Conservation (phyloP, 169 alveolate species). For the Plasmodium inui region DNA sequence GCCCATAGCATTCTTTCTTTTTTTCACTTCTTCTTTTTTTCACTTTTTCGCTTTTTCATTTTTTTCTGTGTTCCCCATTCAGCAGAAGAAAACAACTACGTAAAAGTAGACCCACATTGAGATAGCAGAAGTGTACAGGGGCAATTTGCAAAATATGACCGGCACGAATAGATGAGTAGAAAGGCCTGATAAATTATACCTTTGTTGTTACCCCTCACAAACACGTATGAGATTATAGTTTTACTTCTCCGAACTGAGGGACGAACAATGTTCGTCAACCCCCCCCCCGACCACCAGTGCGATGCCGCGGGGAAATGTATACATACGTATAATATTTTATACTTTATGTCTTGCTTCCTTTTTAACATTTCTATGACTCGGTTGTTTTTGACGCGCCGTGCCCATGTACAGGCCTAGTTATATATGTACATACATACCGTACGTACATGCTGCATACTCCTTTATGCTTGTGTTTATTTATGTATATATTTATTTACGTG, state of each 20-base stretch:
- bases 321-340: neutral
- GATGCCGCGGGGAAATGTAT: neutral
- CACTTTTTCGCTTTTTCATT: neutral
- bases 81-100: neutral
- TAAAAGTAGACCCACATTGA: neutral
- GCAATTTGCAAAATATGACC: neutral
- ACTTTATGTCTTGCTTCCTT: neutral
- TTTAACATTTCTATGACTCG: neutral
- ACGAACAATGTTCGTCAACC: neutral
- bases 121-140: neutral
- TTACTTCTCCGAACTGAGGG: neutral
- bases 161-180: neutral
- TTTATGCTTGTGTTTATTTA: constrained; percentile 2
- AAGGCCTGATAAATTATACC: neutral
- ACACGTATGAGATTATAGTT: neutral
- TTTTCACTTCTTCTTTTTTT: neutral
- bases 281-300: neutral
- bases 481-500: neutral
- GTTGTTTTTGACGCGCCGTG: neutral
- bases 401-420: neutral
- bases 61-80: neutral
- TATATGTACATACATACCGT: neutral
- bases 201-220: neutral
- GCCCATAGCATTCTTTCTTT: neutral
- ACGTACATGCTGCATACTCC: neutral